A percentile compares a stretch with the other conserved stretches of the same genome.
Conservation (phyloP, 345 rosid genomes). For the Syzygium aromaticum region DNA sequence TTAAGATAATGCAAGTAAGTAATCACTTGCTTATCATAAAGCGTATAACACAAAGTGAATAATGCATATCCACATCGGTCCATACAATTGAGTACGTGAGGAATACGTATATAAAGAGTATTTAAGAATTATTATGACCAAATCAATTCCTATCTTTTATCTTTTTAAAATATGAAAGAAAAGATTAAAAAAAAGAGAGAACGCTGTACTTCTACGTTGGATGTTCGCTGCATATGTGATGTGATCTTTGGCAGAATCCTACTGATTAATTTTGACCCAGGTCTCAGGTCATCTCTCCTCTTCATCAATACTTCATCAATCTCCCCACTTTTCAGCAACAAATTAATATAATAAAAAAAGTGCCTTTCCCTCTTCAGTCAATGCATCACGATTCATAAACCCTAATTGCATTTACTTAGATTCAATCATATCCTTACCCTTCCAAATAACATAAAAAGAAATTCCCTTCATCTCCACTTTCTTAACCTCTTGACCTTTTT, state of each 20-base stretch:
- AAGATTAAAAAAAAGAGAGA: not conserved
- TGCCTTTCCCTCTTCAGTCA: not conserved
- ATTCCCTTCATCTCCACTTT: not conserved
- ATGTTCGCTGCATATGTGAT: not conserved
- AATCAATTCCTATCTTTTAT: not conserved
- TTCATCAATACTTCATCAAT: not conserved
- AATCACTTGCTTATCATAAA: not conserved
- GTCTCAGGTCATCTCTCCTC: not conserved
- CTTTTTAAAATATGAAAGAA: not conserved
- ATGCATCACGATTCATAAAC: not conserved
- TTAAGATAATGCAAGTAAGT: not conserved
- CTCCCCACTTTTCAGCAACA: not conserved
- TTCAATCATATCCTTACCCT: not conserved
- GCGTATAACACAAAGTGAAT: not conserved
- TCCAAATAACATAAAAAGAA: not conserved
- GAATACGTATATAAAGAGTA: not conserved
- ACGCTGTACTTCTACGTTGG: not conserved
- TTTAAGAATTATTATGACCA: not conserved
- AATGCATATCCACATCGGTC: not conserved
- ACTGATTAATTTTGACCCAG: not conserved
- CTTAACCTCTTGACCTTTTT: not conserved
- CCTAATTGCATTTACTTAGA: not conserved
- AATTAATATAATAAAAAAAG: not conserved
- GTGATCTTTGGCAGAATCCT: not conserved
- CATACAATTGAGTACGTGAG: not conserved